Evolutionary conservation across 108 stramenopile species (phyloP).

Genomic region (Aureococcus anophagefferens): DNA sequence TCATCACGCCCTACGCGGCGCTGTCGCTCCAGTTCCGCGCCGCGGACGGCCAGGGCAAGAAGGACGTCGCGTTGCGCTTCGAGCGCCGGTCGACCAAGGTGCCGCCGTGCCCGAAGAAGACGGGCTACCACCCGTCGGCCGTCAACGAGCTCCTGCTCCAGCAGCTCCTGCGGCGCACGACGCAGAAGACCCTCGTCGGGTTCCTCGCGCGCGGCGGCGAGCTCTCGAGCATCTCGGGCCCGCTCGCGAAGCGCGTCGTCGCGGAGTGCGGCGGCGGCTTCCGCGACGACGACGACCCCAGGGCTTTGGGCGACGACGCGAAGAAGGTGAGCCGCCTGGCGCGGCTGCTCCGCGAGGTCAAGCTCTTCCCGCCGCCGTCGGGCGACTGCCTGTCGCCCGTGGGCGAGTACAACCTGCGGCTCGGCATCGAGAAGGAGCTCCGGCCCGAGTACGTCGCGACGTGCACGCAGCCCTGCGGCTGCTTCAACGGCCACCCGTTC

Average conservation of each 20-base stretch:
- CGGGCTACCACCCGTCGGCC: conserved; percentile 70
- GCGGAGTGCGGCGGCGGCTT: conserved; percentile 18
- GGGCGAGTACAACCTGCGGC: conserved; percentile 92
- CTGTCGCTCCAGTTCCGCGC: conserved; percentile 55
- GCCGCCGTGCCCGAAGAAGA: background rate
- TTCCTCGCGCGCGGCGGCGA: conserved; percentile 49
- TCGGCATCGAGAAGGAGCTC: conserved; percentile 85
- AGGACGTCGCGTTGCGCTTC: conserved; percentile 53
- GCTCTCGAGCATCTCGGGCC: conserved; percentile 51
- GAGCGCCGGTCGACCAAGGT: conserved; percentile 47
- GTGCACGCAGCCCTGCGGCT: conserved; percentile 57
- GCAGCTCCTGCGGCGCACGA: conserved; percentile 65
- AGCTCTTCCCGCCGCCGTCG: conserved; percentile 75
- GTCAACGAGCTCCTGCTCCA: conserved; percentile 85
- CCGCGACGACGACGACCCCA: background rate
- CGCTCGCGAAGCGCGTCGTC: conserved; percentile 47
- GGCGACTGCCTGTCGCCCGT: conserved; percentile 77
- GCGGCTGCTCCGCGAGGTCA: conserved; percentile 52
- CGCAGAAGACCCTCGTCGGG: conserved; percentile 52
- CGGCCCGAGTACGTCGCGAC: conserved; percentile 78
- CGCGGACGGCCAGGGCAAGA: conserved; percentile 37
- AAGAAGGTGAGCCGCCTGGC: background rate
- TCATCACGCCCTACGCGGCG: conserved; percentile 88
- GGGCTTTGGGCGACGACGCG: background rate
- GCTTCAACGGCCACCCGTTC: conserved; percentile 83